Conservation (phyloP, 2,329 filamentous ascomycete genomes). For the Grosmannia huntii region DNA sequence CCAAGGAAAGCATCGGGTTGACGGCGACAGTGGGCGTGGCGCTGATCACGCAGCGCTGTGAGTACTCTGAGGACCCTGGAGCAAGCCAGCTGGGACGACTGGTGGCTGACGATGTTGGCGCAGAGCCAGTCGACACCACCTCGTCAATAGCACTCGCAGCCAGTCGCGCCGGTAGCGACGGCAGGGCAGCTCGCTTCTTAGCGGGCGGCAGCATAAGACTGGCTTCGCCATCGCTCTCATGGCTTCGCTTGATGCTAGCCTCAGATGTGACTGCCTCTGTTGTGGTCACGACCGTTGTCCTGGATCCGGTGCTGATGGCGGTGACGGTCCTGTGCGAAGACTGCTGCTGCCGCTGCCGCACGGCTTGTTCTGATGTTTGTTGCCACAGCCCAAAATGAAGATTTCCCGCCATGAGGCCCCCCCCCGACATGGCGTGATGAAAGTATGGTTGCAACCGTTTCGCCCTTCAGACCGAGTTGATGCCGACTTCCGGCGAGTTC, state of each 20-base stretch:
- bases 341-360: slow-evolving; percentile 1
- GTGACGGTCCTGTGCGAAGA: neutral
- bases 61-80: slow-evolving; percentile 39
- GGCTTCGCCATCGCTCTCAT: neutral
- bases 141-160: slow-evolving; percentile 14
- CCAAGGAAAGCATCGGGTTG: slow-evolving; percentile 47
- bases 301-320: neutral
- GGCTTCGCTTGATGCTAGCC: slow-evolving; percentile 5
- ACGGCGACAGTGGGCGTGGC: slow-evolving; percentile 38
- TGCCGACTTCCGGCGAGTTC: too few species aligned
- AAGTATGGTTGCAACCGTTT: neutral
- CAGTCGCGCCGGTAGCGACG: slow-evolving; percentile 11
- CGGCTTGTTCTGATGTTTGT: slow-evolving; percentile 11
- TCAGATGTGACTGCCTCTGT: neutral
- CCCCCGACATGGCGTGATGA: neutral
- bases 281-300: neutral
- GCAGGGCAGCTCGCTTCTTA: slow-evolving; percentile 1
- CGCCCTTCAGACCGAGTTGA: too few species aligned
- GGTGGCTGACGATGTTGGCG: neutral
- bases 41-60: slow-evolving; percentile 38
- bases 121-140: neutral
- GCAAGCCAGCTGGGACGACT: slow-evolving; percentile 19
- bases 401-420: slow-evolving; percentile 5
- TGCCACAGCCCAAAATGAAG: slow-evolving; percentile 8
- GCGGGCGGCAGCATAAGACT: neutral